Conservation (phyloP, 495 filamentous ascomycete genomes). For the Penicillium samsonianum region DNA sequence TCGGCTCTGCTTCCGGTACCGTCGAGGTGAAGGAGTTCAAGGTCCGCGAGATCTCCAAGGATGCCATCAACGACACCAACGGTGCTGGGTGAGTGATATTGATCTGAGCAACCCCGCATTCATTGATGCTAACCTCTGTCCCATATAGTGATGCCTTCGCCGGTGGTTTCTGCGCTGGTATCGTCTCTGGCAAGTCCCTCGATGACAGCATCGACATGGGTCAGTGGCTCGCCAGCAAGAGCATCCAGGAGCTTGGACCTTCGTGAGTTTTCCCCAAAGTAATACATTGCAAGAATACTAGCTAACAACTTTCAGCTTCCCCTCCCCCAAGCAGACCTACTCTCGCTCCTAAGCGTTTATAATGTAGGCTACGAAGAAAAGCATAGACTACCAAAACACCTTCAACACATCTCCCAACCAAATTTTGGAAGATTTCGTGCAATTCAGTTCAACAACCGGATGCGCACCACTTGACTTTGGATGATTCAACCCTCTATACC, state of each 20-base stretch:
- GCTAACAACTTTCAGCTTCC: slow-evolving; percentile 57
- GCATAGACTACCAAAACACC: slow-evolving; percentile 25
- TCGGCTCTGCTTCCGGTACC: slow-evolving; percentile 59
- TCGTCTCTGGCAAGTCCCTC: slow-evolving; percentile 79
- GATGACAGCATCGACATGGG: slow-evolving; percentile 80
- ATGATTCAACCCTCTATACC: slow-evolving; percentile 57
- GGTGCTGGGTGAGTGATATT: slow-evolving; percentile 71
- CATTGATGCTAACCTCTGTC: slow-evolving; percentile 16
- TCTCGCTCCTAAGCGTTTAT: slow-evolving; percentile 36
- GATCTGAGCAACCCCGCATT: background rate
- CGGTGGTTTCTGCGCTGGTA: slow-evolving; percentile 85
- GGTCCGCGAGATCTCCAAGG: slow-evolving; percentile 73
- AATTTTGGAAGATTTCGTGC: slow-evolving; percentile 22
- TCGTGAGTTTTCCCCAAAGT: slow-evolving; percentile 62
- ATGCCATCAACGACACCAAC: slow-evolving; percentile 89
- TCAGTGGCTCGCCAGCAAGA: slow-evolving; percentile 89
- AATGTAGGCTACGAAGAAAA: slow-evolving; percentile 17
- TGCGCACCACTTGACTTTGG: slow-evolving; percentile 31
- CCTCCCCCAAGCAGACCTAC: slow-evolving; percentile 83
- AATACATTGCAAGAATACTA: background rate
- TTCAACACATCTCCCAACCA: slow-evolving; percentile 25
- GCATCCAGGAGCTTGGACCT: slow-evolving; percentile 91
- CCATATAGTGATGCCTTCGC: slow-evolving; percentile 87
- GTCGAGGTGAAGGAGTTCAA: slow-evolving; percentile 70
- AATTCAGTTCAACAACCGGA: slow-evolving; percentile 15